Evolutionary conservation across 1,284 basidiomycete species (phyloP).

Genomic region (Psilocybe mexicana): DNA sequence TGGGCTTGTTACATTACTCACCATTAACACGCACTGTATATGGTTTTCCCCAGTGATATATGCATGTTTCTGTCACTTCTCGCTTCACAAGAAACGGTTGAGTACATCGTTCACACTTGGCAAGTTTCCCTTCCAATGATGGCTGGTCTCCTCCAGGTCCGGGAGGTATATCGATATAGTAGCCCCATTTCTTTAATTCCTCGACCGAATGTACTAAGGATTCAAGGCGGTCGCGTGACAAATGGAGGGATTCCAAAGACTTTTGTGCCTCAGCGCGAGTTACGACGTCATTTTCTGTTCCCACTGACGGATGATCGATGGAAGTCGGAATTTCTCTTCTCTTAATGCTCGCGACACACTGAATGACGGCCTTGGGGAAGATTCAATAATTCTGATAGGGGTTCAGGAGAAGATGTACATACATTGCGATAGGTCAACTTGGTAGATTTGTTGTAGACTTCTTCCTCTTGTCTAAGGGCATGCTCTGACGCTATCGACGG

Average conservation of each 20-base stretch:
- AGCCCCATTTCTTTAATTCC: constrained; percentile 68
- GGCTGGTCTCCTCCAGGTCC: constrained; percentile 63
- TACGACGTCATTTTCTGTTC: constrained; percentile 71
- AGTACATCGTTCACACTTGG: constrained; percentile 79
- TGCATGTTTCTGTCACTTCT: constrained; percentile 66
- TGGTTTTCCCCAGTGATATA: constrained; percentile 83
- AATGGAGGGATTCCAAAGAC: constrained; percentile 53
- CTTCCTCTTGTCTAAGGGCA: constrained; percentile 75
- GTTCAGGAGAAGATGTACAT: constrained; percentile 23
- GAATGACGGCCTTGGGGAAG: constrained; percentile 63
- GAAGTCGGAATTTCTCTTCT: constrained; percentile 65
- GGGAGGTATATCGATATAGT: constrained; percentile 67
- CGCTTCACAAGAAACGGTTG: constrained; percentile 68
- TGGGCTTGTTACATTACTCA: constrained; percentile 29
- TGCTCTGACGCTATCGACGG: constrained; percentile 70
- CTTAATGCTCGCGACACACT: constrained; percentile 71
- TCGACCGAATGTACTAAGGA: constrained; percentile 59
- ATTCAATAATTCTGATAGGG: not conserved
- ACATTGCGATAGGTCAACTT: constrained; percentile 83
- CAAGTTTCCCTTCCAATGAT: constrained; percentile 63
- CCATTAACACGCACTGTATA: constrained; percentile 60
- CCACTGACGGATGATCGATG: constrained; percentile 72
- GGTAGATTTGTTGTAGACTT: constrained; percentile 69
- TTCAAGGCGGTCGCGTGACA: constrained; percentile 58
- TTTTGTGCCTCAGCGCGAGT: constrained; percentile 61